Percentiles rank a stretch among this genome's conserved stretches.
Evolutionary conservation across 148 eudicot species (phyloP).

Genomic region (Camellia sinensis): DNA sequence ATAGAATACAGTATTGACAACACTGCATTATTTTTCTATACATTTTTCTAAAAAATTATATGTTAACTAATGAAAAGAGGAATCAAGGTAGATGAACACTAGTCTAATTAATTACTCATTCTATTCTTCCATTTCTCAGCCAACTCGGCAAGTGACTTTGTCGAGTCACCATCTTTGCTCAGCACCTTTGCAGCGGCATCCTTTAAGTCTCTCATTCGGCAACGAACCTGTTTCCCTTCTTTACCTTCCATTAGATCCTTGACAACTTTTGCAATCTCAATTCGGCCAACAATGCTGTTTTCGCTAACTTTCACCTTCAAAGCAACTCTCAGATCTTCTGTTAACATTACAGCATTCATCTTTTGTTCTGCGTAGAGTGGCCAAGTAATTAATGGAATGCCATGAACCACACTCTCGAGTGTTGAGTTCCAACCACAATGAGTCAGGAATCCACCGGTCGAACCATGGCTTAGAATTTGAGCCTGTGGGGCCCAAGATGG

Average conservation of each 20-base stretch:
- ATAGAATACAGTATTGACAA: no score
- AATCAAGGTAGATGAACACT: neutral
- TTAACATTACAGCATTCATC: slow-evolving; percentile 34
- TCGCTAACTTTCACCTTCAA: slow-evolving; percentile 14
- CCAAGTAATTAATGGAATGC: slow-evolving; percentile 48
- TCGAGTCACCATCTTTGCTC: slow-evolving; percentile 32
- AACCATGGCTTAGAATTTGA: slow-evolving; percentile 28
- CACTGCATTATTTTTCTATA: no score
- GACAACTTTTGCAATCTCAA: slow-evolving; percentile 24
- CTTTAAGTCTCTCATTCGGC: slow-evolving; percentile 23
- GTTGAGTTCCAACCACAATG: slow-evolving; percentile 61
- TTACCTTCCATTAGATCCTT: slow-evolving; percentile 34
- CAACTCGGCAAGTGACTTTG: slow-evolving; percentile 20
- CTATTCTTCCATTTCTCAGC: slow-evolving; percentile 23
- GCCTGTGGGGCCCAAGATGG: slow-evolving; percentile 47
- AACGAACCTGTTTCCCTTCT: slow-evolving; percentile 30
- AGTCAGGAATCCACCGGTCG: slow-evolving; percentile 42
- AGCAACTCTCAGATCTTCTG: slow-evolving; percentile 32
- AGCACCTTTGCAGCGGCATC: slow-evolving; percentile 20
- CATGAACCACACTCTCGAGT: slow-evolving; percentile 36
- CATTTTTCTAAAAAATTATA: no score
- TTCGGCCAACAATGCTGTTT: slow-evolving; percentile 23
- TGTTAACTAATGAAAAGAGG: no score
- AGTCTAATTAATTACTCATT: no score
- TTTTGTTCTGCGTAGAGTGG: slow-evolving; percentile 49